Base-by-base conservation (phyloP, 1,139 yeast genomes). In the Ogataea hybrid region DNA sequence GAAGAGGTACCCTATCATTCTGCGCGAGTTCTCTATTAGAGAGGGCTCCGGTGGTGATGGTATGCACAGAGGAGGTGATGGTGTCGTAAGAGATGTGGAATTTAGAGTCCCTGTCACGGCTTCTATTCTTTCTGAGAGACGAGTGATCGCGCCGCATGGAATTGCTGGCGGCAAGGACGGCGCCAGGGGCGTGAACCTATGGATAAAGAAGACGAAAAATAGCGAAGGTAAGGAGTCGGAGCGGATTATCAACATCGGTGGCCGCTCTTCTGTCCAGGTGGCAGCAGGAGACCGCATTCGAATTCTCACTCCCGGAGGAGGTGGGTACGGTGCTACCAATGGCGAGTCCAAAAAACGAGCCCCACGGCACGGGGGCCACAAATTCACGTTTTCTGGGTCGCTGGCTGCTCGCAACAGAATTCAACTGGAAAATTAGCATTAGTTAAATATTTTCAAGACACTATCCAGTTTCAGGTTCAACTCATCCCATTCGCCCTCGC, bases 401-500 rank as follows among this genome's bases (percentile, higher is more conserved):
- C 40, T 59, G 3, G 41, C 54, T 1, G 43, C 35, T 6, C 49
- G 63, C 37, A 43, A 38, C 21, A 53, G 56, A 34, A 48, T 44
- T 16, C 63, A 58, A 32, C 32, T 57, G 3, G 53, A 53, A 25
- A 56, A 55, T 28, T 59, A 23, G 14, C 7, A 9, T 27, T 29
- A 37, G 3, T 49, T 44, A 41, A 85, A 84, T 9, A 82, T 77
- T 53, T 81, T 89, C 39, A 85, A 63, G 10, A 95, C 95, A 59
- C 94, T 81, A 35, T 79, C 78, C 27, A 92, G 68, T 61, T 94
- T 94, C 20, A 85, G 69, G 42, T 73, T 64, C 96, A 94, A 85
- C 61, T 94, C 99, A 28, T 88, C 90, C 87, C 95, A 88, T 63
- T 94, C 99, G 2, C 81, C 92, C 16, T 77, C 76, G 7, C 73